Evolutionary conservation across 495 filamentous ascomycete species (phyloP).

Genomic region (Achaetomiella virescens): DNA sequence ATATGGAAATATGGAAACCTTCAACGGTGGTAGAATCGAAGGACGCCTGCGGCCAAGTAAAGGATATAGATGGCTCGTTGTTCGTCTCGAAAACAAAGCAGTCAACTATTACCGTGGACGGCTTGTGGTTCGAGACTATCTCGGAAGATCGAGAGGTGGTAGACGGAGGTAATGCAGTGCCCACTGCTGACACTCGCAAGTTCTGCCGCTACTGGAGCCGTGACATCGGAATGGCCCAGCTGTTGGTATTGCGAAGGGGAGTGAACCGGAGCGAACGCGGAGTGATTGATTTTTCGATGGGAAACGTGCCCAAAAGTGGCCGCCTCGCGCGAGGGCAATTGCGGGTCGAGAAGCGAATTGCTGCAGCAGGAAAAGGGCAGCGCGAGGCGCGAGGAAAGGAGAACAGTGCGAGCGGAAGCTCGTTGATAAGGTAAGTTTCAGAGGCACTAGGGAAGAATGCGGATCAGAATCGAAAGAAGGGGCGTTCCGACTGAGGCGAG

Average conservation of each 20-base stretch:
- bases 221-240: constrained; percentile 23
- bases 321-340: constrained; percentile 7
- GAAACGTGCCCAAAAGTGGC: not conserved
- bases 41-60: constrained; percentile 50
- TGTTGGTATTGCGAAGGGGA: not conserved
- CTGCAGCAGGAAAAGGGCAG: not conserved
- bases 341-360: not conserved
- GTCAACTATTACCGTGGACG: constrained; percentile 49
- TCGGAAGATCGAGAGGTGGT: constrained; percentile 4
- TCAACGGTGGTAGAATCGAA: constrained; percentile 43
- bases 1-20: constrained; percentile 3
- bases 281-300: not conserved
- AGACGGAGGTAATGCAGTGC: constrained; percentile 21
- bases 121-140: constrained; percentile 25
- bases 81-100: constrained; percentile 35
- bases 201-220: constrained; percentile 26
- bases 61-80: constrained; percentile 26
- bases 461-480: constrained; percentile 25
- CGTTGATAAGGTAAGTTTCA: constrained; percentile 14
- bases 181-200: constrained; percentile 26
- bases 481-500: constrained; percentile 19
- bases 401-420: constrained; percentile 10
- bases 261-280: constrained; percentile 2
- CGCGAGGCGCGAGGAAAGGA: not conserved
- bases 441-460: not conserved